Evolutionary conservation across 2,329 filamentous ascomycete genomes (phyloP).

Genomic region (Verticillium zaregamsianum): DNA sequence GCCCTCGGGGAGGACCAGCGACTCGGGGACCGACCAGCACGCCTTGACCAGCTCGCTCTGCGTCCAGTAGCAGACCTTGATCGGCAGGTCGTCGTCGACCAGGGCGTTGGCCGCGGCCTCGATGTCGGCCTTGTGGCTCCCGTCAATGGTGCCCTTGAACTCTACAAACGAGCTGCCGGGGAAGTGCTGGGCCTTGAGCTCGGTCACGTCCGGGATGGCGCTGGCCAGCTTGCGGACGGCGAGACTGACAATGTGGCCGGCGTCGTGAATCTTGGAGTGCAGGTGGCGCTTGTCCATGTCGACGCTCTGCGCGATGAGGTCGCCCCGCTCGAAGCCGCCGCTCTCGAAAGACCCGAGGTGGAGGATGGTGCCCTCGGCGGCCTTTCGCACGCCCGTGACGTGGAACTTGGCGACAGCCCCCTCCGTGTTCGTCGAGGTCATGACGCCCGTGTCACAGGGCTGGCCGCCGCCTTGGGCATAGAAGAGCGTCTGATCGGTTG

Average conservation of each 20-base stretch:
- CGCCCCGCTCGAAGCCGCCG: conserved; percentile 32
- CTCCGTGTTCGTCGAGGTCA: conserved; percentile 28
- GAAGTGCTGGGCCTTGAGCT: conserved; percentile 69
- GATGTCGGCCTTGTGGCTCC: conserved; percentile 57
- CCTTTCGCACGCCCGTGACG: conserved; percentile 55
- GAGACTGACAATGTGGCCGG: conserved; percentile 66
- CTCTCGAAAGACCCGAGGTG: conserved; percentile 58
- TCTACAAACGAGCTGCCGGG: conserved; percentile 65
- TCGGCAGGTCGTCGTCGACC: conserved; percentile 49
- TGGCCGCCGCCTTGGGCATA: conserved; percentile 73
- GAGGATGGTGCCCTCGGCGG: conserved; percentile 52
- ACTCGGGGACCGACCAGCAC: conserved; percentile 39
- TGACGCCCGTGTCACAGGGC: conserved; percentile 61
- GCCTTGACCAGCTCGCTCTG: conserved; percentile 45
- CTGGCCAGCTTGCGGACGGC: conserved; percentile 58
- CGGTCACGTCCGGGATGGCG: conserved; percentile 51
- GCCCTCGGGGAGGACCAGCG: conserved; percentile 36
- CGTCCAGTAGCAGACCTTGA: conserved; percentile 65
- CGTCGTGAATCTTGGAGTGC: conserved; percentile 68
- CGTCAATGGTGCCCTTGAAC: conserved; percentile 63
- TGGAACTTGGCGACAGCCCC: conserved; percentile 34
- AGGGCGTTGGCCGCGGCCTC: conserved; percentile 58
- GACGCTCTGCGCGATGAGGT: conserved; percentile 51
- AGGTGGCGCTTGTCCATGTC: conserved; percentile 56
- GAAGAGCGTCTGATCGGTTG: conserved; percentile 66